Evolutionary conservation across 2,329 filamentous ascomycete genomes (phyloP).

Genomic region (Fusarium sp.): DNA sequence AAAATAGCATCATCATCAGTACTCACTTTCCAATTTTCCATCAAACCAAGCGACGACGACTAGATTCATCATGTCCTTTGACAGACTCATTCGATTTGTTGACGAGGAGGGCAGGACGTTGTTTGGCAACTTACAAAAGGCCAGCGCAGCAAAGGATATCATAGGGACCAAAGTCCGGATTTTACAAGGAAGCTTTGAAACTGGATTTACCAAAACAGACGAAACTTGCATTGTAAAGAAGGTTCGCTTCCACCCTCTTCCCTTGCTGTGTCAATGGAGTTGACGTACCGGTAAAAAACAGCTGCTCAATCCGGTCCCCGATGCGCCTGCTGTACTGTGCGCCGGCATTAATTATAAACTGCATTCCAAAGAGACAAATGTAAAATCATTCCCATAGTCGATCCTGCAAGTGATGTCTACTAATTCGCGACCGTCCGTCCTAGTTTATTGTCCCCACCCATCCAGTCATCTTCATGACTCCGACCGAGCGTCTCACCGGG

Average conservation of each 20-base stretch:
- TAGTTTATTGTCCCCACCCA: too few species aligned
- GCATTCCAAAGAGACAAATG: neutral
- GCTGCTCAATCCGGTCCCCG: neutral
- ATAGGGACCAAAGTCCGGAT: neutral
- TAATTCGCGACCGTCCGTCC: too few species aligned
- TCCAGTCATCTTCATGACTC: conserved; percentile 1
- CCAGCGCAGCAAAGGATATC: neutral
- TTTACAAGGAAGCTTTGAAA: neutral
- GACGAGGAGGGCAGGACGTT: neutral
- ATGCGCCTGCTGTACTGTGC: neutral
- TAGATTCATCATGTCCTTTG: too few species aligned
- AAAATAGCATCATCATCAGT: too few species aligned
- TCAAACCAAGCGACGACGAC: too few species aligned
- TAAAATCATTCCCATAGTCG: conserved; percentile 1
- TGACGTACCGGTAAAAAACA: neutral
- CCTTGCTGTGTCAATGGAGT: neutral
- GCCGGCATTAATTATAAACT: neutral
- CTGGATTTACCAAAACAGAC: neutral
- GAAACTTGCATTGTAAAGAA: neutral
- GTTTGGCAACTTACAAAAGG: neutral
- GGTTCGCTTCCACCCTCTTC: too few species aligned
- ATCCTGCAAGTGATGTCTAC: too few species aligned
- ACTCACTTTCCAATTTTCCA: too few species aligned
- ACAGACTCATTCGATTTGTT: neutral
- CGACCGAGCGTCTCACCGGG: neutral